These are phyloP conservation scores for Truncatella angustata DNA, from an alignment of 2,329 filamentous ascomycete genomes.

Conservation along the genomic window DNA sequence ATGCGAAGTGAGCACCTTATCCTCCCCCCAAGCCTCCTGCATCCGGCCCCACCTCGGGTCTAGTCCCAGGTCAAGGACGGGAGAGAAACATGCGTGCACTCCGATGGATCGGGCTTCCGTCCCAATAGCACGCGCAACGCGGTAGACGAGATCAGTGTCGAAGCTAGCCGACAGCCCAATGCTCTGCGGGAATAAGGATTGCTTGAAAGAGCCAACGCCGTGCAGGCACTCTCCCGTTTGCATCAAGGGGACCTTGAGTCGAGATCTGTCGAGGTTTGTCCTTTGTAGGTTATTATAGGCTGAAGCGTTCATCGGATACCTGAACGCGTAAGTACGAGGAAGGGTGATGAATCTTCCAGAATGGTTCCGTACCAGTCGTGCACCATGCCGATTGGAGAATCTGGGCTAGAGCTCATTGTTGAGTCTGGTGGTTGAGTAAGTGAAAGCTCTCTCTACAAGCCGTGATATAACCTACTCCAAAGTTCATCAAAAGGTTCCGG, in stretches of 20 bases:
- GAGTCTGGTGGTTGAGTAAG: slow-evolving; percentile 19
- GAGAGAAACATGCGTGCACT: slow-evolving; percentile 41
- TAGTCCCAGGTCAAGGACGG: slow-evolving; percentile 41
- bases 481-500: slow-evolving; percentile 35
- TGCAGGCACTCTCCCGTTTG: slow-evolving; percentile 43
- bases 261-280: slow-evolving; percentile 34
- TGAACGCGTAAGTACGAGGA: slow-evolving; percentile 4
- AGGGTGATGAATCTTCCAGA: neutral
- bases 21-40: slow-evolving; percentile 47
- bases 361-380: slow-evolving; percentile 35
- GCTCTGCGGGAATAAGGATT: slow-evolving; percentile 43
- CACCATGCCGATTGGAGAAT: slow-evolving; percentile 37
- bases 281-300: slow-evolving; percentile 40
- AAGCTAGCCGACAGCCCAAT: slow-evolving; percentile 40
- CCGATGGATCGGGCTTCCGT: slow-evolving; percentile 42
- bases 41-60: slow-evolving; percentile 42
- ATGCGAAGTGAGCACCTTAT: slow-evolving; percentile 40
- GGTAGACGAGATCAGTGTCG: slow-evolving; percentile 38
- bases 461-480: slow-evolving; percentile 25
- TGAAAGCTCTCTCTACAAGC: neutral
- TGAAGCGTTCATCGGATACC: slow-evolving; percentile 40
- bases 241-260: slow-evolving; percentile 38
- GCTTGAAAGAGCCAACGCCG: slow-evolving; percentile 42
- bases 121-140: slow-evolving; percentile 40
- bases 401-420: slow-evolving; percentile 33